These are phyloP conservation scores for Fraxinus quadrangulata DNA, from an alignment of 257 asterid genomes.

Conservation along the genomic window DNA sequence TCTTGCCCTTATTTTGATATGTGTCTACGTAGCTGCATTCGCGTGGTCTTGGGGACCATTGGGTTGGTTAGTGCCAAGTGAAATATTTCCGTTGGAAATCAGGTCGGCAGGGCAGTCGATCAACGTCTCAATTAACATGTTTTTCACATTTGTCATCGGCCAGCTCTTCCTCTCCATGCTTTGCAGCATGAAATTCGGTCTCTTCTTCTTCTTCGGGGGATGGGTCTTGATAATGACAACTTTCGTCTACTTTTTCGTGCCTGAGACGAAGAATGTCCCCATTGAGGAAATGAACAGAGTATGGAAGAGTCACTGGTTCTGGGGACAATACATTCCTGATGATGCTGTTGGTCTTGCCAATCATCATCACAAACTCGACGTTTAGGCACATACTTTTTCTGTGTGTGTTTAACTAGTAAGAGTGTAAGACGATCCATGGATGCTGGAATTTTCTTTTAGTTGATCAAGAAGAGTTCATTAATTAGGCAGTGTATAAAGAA, in stretches of 20 bases:
- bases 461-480: too few relatives aligned
- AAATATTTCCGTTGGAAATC: constrained; percentile 57
- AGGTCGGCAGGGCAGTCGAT: constrained; percentile 55
- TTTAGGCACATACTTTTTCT: background rate
- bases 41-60: constrained; percentile 77
- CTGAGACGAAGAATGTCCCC: constrained; percentile 54
- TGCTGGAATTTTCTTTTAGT: too few relatives aligned
- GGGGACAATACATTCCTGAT: constrained; percentile 49
- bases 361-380: background rate
- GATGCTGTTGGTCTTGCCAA: constrained; percentile 47
- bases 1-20: constrained; percentile 43
- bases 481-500: too few relatives aligned
- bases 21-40: constrained; percentile 56
- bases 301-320: constrained; percentile 58
- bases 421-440: too few relatives aligned
- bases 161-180: constrained; percentile 48
- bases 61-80: constrained; percentile 70
- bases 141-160: constrained; percentile 51
- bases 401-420: background rate
- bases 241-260: constrained; percentile 42
- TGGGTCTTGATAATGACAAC: constrained; percentile 46
- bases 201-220: constrained; percentile 49
- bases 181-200: constrained; percentile 45
- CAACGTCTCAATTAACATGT: constrained; percentile 48
- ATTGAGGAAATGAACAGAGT: constrained; percentile 56